Base-by-base conservation (phyloP, 257 asterid species). In the Lavandula angustifolia region DNA sequence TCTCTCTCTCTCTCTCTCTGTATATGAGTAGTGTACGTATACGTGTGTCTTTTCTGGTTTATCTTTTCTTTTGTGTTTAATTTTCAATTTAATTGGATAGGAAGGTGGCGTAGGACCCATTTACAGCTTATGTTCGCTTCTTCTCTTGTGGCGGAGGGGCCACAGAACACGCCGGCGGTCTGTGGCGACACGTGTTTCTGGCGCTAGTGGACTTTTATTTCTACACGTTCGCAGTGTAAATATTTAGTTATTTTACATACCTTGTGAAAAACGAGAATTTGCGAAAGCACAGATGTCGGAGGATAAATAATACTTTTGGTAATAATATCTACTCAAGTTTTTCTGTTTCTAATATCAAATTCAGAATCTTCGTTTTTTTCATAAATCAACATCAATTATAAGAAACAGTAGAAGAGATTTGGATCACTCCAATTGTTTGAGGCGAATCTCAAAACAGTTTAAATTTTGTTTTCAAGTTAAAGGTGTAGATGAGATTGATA, bases 101-200 rank as follows among this genome's bases (percentile, higher is more conserved):
- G 64, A 41, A 51, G 76, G 76, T 64, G 73, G 73, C 6, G 72
- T 56, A 71, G 74, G 74, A 10, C 68, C 74, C 77, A 64, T 9
- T 40, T 67, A 71, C 80, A 76, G 77, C 80, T 66, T 60, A 70
- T 68, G 51, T 65, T 67, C 68, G 77, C 73, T 68, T 62, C 62
- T 42, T 64, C 78, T 57, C 52, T 59, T 65, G 69, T 57, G 81
- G 75, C 63, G 74, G 62, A 46, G 74, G 73, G 80, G 68, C 67
- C 73, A 65, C 73, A 49, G 22, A 5, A 3, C 54, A 54, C n/a
- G n/a, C 70, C 51, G 68, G 68, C 77, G 63, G 7, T 42, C 72
- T 72, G 75, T 69, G 81, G 72, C 22, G 66, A 76, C 75, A 57
- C 81, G 75, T 67, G 71, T 64, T 47, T 54, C 27, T 33, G 16